Base-by-base conservation (phyloP, 2,329 filamentous ascomycete species). In the Cadophora malorum region DNA sequence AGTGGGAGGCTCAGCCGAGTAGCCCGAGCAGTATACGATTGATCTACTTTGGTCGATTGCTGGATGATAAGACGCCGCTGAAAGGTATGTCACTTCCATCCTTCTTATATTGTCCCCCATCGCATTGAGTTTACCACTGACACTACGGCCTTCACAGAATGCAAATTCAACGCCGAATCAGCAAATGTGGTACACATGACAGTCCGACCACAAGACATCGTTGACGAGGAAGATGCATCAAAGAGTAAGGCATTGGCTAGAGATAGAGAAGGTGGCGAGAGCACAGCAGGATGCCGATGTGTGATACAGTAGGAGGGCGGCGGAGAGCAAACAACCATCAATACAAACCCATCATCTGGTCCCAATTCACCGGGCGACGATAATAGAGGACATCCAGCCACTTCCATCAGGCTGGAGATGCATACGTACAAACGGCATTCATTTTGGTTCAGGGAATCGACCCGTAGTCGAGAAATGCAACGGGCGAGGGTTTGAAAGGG, bases 121-220 rank as follows among this genome's bases (percentile, higher is more conserved):
- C 49, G 10, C 4, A 45, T 25, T 12, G 16, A 38, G 41, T 4
- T 28, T 2, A 55, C n/a, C 9, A 12, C 65, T 67, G 55, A 67
- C 16, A 25, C 1, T 23, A 6, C 23, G 45, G 28, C 3, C 60
- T 16, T 4, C 56, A 64, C 75, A 97, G 93, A 94, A 72, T 94
- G 92, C 76, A 91, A 89, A 69, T 93, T 96, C 76, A 91, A 88
- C 76, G 84, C 84, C 35, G 90, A 93, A 70, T 83, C 85, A 12
- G 88, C 92, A 8, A 97, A 97, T 73, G 92, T 97, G 33, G 89
- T 97, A n/a, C 94, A 97, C 79, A 97, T 97, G 93, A 95, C 92
- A 6, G 89, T 97, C 74, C 91, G 92, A 74, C 94, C 94, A 2
- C 91, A 94, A 76, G 93, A 97, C 76, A 86, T 91, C 49, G 83